Evolutionary conservation across 805 yeast genomes (phyloP).

Genomic region (Ogataea philodendri): DNA sequence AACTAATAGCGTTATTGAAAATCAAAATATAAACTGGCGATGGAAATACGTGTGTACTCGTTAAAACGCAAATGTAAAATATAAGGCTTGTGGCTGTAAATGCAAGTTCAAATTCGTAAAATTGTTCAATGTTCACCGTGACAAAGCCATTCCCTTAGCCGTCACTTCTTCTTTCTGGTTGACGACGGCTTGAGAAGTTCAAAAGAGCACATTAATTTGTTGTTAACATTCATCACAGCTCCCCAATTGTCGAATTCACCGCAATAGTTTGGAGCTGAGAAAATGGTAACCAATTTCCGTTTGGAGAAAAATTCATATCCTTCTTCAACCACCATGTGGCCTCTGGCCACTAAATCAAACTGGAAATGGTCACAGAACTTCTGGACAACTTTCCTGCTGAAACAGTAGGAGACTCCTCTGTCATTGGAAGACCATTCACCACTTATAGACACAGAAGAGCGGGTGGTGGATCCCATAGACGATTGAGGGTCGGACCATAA

Average conservation of each 20-base stretch:
- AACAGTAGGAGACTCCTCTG: conserved; percentile 78
- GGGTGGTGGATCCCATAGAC: conserved; percentile 27
- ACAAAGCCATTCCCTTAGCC: neutral
- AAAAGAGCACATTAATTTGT: conserved; percentile 65
- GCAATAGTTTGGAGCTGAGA: conserved; percentile 82
- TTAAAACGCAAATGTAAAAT: conserved; percentile 5
- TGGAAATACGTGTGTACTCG: conserved; percentile 7
- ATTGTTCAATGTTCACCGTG: conserved; percentile 1
- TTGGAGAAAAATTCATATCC: conserved; percentile 81
- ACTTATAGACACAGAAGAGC: conserved; percentile 12
- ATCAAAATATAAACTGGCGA: conserved; percentile 11
- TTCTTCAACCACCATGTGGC: conserved; percentile 89
- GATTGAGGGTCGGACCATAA: conserved; percentile 82
- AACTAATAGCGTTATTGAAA: conserved; percentile 8
- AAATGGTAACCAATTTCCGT: conserved; percentile 72
- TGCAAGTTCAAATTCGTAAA: conserved; percentile 10
- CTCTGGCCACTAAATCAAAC: conserved; percentile 75
- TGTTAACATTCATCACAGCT: conserved; percentile 73
- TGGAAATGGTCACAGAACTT: conserved; percentile 62
- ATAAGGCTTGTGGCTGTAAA: conserved; percentile 1
- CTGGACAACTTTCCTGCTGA: conserved; percentile 71
- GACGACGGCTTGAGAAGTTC: conserved; percentile 59
- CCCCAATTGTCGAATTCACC: conserved; percentile 82
- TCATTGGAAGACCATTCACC: conserved; percentile 77
- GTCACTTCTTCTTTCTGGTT: conserved; percentile 15